phyloP scores from a whole-genome alignment of 768 basidiomycete genomes.

The Leccinum pellstonianum region DNA sequence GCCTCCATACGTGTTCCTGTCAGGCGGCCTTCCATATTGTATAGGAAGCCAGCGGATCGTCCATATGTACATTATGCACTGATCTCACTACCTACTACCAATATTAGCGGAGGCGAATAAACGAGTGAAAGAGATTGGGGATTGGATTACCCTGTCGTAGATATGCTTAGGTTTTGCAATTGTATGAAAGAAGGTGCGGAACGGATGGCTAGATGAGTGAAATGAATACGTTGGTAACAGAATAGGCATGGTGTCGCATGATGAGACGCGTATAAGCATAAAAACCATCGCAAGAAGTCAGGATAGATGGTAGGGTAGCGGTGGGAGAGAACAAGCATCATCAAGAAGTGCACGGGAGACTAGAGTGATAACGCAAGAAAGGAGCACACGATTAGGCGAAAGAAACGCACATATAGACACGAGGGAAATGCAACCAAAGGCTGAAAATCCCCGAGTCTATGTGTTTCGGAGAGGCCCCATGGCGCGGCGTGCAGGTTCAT shows the following conservation, averaged over 20 bases:
- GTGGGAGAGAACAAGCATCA: conserved; percentile 7
- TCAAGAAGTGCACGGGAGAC: conserved; percentile 8
- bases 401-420: neutral
- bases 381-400: neutral
- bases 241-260: conserved; percentile 14
- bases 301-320: neutral
- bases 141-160: conserved; percentile 12
- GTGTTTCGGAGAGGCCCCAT: conserved; percentile 28
- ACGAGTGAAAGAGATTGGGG: conserved; percentile 8
- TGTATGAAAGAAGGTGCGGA: neutral
- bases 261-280: neutral
- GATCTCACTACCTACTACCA: neutral
- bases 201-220: conserved; percentile 10
- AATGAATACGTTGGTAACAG: neutral
- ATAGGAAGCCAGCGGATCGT: no score
- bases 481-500: conserved; percentile 31
- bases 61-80: neutral
- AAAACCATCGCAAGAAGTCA: conserved; percentile 7
- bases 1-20: neutral
- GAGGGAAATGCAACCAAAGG: conserved; percentile 1
- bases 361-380: conserved; percentile 14
- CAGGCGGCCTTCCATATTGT: neutral
- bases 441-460: neutral
- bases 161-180: conserved; percentile 2
- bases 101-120: neutral